These are phyloP conservation scores for Elongisporangium anandrum DNA, from an alignment of 352 stramenopile species.

Conservation along the genomic window DNA sequence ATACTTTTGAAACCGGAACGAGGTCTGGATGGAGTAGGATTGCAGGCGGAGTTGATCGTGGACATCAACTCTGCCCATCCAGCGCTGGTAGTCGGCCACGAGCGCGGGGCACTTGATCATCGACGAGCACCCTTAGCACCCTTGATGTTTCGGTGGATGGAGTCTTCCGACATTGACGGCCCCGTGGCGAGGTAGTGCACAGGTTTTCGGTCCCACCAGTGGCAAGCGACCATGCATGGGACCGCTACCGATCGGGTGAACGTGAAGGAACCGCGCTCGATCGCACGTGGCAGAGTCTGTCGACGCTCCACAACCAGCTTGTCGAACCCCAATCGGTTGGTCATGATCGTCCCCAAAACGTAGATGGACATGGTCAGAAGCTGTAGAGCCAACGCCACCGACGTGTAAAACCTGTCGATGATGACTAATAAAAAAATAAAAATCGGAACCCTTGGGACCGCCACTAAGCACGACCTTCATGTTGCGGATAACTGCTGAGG, in stretches of 20 bases:
- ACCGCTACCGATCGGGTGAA: slow-evolving; percentile 7
- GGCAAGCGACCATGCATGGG: slow-evolving; percentile 9
- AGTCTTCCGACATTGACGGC: slow-evolving; percentile 4
- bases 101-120: slow-evolving; percentile 12
- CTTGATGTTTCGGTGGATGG: slow-evolving; percentile 16
- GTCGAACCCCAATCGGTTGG: slow-evolving; percentile 8
- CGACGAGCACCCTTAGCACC: background rate
- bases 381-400: slow-evolving; percentile 9
- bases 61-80: slow-evolving; percentile 20
- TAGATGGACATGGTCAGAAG: slow-evolving; percentile 24
- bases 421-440: too few species aligned
- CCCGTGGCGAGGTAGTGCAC: slow-evolving; percentile 24
- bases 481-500: slow-evolving; percentile 16
- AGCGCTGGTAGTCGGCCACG: slow-evolving; percentile 21
- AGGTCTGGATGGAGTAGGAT: slow-evolving; percentile 12
- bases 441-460: slow-evolving; percentile 2
- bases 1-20: slow-evolving; percentile 13
- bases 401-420: slow-evolving; percentile 20
- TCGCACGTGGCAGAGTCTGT: slow-evolving; percentile 5
- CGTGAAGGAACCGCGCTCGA: slow-evolving; percentile 13
- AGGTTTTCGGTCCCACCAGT: slow-evolving; percentile 26
- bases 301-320: slow-evolving; percentile 3
- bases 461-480: slow-evolving; percentile 9
- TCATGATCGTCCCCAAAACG: slow-evolving; percentile 19
- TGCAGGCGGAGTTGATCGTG: slow-evolving; percentile 21